These are phyloP conservation scores for Linnemannia exigua DNA, from an alignment of 192 early-diverging fungal genomes.

Conservation along the genomic window DNA sequence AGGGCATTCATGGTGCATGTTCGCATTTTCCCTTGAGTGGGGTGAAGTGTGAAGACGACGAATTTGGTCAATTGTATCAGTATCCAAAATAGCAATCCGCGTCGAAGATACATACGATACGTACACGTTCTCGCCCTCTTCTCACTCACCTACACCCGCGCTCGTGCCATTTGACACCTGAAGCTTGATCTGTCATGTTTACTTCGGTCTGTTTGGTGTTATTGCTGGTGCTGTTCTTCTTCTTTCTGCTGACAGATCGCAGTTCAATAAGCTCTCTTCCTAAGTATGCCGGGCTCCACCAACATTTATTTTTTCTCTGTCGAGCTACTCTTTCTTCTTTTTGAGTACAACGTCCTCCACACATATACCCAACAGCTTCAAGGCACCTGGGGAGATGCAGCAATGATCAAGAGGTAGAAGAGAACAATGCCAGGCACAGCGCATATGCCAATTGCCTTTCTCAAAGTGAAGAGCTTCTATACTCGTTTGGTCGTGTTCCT, in stretches of 20 bases:
- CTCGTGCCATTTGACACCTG: neutral
- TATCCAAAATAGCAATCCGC: neutral
- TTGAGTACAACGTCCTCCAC: neutral
- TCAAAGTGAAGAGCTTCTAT: neutral
- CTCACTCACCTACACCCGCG: neutral
- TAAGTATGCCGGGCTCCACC: neutral
- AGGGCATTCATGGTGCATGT: neutral
- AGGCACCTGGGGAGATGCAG: neutral
- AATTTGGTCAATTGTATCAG: neutral
- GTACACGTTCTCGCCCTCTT: neutral
- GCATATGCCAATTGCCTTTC: neutral
- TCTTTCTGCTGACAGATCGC: conserved; percentile 9
- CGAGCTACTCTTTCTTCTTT: neutral
- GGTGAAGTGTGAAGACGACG: neutral
- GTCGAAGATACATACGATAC: neutral
- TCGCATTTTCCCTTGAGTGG: neutral
- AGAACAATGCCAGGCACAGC: neutral
- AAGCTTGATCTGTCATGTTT: neutral
- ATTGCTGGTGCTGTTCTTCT: neutral
- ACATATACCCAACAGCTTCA: neutral
- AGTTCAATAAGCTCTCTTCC: neutral
- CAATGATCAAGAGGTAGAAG: neutral
- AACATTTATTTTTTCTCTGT: neutral
- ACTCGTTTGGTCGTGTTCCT: neutral
- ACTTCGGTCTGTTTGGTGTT: neutral